A percentile compares a stretch with the other conserved stretches of the same genome.
phyloP scores from a whole-genome alignment of 2,329 filamentous ascomycete species.

The Fonsecaea pedrosoi region DNA sequence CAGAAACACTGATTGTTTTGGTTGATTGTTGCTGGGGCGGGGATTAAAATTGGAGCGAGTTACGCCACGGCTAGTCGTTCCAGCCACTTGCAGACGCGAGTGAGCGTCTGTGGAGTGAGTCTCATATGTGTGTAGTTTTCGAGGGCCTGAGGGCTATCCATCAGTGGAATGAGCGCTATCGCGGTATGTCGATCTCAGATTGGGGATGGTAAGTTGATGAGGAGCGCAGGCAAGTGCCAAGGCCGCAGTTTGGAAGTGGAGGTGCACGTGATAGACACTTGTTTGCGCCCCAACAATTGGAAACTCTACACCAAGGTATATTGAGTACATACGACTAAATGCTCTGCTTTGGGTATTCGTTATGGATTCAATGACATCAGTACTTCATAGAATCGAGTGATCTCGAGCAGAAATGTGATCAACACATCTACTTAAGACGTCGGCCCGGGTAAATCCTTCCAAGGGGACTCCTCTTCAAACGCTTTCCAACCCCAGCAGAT shows the following conservation, averaged over 20 bases:
- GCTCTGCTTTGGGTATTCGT: not conserved
- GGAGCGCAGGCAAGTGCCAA: not conserved
- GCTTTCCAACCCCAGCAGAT: slow-evolving; percentile 86
- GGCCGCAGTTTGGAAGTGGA: not conserved
- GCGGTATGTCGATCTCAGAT: not conserved
- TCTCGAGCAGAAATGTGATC: not conserved
- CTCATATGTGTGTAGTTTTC: not conserved
- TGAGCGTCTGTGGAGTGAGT: not conserved
- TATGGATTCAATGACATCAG: not conserved
- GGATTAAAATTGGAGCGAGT: slow-evolving; percentile 13
- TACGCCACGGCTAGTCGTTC: slow-evolving; percentile 1
- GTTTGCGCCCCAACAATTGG: not conserved
- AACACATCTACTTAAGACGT: slow-evolving; percentile 23
- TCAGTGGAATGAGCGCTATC: not conserved
- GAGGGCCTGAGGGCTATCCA: not conserved
- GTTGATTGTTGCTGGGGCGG: slow-evolving; percentile 15
- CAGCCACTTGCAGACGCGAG: not conserved
- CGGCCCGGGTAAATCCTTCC: slow-evolving; percentile 47
- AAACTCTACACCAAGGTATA: not conserved
- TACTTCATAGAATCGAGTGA: not conserved
- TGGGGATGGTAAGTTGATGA: not conserved
- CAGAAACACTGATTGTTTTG: slow-evolving; percentile 7
- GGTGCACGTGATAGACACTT: not conserved
- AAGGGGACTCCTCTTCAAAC: slow-evolving; percentile 41
- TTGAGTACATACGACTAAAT: too few species aligned